These are phyloP conservation scores for Fusarium algeriense DNA, from an alignment of 2,329 filamentous ascomycete genomes.

Conservation along the genomic window DNA sequence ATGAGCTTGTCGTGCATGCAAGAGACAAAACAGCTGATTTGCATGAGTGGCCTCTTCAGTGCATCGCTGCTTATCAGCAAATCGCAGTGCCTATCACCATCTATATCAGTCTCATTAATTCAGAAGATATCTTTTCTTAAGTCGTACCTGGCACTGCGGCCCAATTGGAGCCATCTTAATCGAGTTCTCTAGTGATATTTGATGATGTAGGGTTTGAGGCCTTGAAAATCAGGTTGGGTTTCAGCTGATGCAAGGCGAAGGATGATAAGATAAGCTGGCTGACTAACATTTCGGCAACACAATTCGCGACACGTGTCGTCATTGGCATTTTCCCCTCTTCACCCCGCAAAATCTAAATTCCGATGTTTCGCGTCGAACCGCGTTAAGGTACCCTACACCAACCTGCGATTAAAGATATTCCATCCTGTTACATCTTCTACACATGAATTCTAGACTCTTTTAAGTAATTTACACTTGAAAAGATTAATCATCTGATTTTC, in stretches of 20 bases:
- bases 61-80: conserved; percentile 66
- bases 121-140: accelerated
- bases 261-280: not conserved
- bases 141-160: conserved; percentile 14
- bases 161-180: not conserved
- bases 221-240: not conserved
- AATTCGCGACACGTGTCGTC: too few species aligned
- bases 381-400: too few species aligned
- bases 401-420: too few species aligned
- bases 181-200: accelerated
- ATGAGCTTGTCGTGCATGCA: conserved; percentile 42
- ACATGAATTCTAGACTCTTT: too few species aligned
- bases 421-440: too few species aligned
- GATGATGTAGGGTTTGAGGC: not conserved
- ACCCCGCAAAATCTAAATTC: too few species aligned
- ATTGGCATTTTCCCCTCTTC: too few species aligned
- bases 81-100: conserved; percentile 24
- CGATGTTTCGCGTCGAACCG: too few species aligned
- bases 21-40: conserved; percentile 44
- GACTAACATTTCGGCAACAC: not conserved
- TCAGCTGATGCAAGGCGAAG: not conserved
- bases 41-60: conserved; percentile 58
- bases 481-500: too few species aligned
- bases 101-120: not conserved
- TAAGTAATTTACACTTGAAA: too few species aligned